Base-by-base conservation (phyloP, 306 rosid species). In the Cucurbita pepo region DNA sequence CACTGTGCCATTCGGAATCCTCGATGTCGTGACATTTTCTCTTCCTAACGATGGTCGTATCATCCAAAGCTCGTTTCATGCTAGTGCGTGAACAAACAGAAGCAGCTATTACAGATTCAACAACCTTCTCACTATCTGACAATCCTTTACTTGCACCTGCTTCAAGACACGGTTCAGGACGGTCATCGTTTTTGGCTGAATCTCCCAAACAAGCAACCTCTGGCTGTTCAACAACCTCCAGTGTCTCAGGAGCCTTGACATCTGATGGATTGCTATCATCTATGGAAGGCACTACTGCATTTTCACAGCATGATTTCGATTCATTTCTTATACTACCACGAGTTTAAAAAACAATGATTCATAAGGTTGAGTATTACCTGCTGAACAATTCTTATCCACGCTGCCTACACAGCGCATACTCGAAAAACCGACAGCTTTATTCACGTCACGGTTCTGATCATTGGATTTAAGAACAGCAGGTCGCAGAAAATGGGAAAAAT, bases 1-100 rank as follows among this genome's bases (percentile, higher is more conserved):
- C 97, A 80, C 96, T 92, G 55, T 88, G 87, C 81, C 85, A 82
- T 63, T 94, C 99, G 34, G 95, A 89, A 58, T 91, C 99, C 61
- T 91, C 96, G 8, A 80, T 77, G 61, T 91, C 92, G 25, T 50
- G 87, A 77, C 74, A 71, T 81, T 86, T 92, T 79, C 84, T 80
- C 88, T 86, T 92, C 83, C 77, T 54, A 63, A 19, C 72, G 56
- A 69, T 71, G 14, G 80, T 53, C 37, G 76, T 82, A 22, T 82
- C 77, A 69, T 81, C 86, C 2, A 88, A 86, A 79, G 75, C 53
- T 81, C 88, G 82, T 73, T 81, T 87, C 38, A 83, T 76, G 1
- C 90, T 86, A 77, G 85, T 86, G 62, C 83, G 95, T 44, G 97
- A 92, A 83, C 97, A 88, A 81, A 86, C 86, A 53, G 97, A 89